phyloP scores from a whole-genome alignment of 768 basidiomycete genomes.

The Auricularia cornea region DNA sequence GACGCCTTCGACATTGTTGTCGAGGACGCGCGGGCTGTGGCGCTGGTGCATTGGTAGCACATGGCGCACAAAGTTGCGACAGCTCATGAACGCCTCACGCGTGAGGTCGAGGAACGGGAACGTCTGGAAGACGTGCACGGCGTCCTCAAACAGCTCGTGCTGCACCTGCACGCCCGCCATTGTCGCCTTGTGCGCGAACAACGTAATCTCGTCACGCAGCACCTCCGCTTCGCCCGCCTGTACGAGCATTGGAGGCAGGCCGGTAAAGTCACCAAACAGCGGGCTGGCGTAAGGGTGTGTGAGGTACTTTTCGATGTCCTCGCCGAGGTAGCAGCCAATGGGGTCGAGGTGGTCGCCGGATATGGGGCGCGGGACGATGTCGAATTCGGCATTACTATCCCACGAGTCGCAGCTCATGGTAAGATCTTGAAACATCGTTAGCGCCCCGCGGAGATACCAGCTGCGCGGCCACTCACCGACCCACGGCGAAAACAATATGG shows the following conservation, averaged over 20 bases:
- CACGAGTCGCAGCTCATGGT: conserved; percentile 99
- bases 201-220: conserved; percentile 84
- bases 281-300: conserved; percentile 97
- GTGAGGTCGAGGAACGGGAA: conserved; percentile 70
- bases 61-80: conserved; percentile 57
- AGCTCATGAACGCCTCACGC: conserved; percentile 59
- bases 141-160: conserved; percentile 88
- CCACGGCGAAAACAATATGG: conserved; percentile 91
- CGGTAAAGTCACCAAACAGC: conserved; percentile 81
- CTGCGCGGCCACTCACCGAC: conserved; percentile 56
- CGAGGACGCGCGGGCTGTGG: conserved; percentile 44
- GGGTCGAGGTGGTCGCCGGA: conserved; percentile 85
- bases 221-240: conserved; percentile 94
- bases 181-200: conserved; percentile 89
- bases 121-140: conserved; percentile 87
- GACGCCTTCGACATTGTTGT: conserved; percentile 44
- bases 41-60: conserved; percentile 47
- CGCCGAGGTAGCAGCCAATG: conserved; percentile 78
- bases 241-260: conserved; percentile 83
- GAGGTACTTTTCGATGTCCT: conserved; percentile 66
- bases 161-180: conserved; percentile 76
- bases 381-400: conserved; percentile 85
- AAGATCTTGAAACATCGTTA: conserved; percentile 44
- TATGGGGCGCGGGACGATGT: conserved; percentile 67
- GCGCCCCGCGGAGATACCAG: not conserved